Evolutionary conservation across 306 rosid genomes (phyloP), one percentile per base, ranked within the genome.

Genomic region (Trichosanthes truncata): DNA sequence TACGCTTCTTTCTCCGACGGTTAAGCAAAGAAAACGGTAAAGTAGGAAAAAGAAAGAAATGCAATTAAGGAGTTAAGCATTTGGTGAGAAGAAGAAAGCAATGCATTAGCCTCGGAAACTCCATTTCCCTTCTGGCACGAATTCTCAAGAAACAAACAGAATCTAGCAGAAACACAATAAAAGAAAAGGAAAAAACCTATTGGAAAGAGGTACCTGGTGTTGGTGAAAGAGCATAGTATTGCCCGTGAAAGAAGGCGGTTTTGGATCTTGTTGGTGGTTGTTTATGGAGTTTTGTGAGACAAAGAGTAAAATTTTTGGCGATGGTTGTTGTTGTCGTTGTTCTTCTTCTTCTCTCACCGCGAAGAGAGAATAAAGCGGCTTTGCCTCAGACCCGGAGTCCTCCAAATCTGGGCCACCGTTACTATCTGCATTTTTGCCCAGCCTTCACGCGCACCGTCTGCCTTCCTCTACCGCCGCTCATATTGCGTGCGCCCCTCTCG

Each of bases 321-420:
- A 82, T 79, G 46, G 74, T 15, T 1, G 26, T 38, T 10, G 49
- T 36, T 14, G 53, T 6, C 3, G 41, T 62, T 67, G 49, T 67
- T 67, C 17, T 65, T 20, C 45, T 26, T 60, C 36, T 3, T 26
- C 12, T 79, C 75, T 77, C 80, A 84, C 84, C 87, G 89, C 84
- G 59, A 61, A 51, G 85, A 82, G 88, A 75, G 85, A 35, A 76
- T 80, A 79, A 83, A 83, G 82, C 85, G 92, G 97, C 83, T 79
- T 81, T 11, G 80, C 79, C 81, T 73, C 38, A 56, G 62, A 71
- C 82, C 68, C 45, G 41, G 57, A 74, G 48, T 81, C 87, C 92
- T 86, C 71, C 83, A 93, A 93, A 91, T 89, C 87, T 82, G 94
- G 91, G 91, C 90, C 94, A 82, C 91, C 88, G 82, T 81, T 75